Evolutionary conservation across 1,284 basidiomycete genomes (phyloP), one percentile per base, ranked within the genome.

Genomic region (Moniliophthora roreri): DNA sequence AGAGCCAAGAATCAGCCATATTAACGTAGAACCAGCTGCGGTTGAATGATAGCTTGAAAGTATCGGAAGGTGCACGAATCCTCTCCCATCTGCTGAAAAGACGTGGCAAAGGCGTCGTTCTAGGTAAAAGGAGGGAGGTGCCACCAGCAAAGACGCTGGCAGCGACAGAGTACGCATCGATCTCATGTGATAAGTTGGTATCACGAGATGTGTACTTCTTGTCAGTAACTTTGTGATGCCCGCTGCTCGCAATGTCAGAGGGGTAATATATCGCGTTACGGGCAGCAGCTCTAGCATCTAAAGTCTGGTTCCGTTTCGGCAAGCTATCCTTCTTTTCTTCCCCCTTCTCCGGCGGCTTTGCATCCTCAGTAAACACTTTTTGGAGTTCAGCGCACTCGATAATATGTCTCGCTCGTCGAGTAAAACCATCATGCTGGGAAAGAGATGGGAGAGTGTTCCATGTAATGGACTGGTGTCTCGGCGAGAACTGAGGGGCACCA

Each of bases 401-500:
- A 24, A 70, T 67, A 2, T 21, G 13, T 13, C 51, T 21, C 0
- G 48, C 56, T 38, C 42, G 28, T 4, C 28, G 16, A 26, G 50
- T 45, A 51, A 72, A 68, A 46, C 41, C 58, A 45, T 60, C 47
- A 48, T 66, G 63, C 45, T 73, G 71, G 1, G 63, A 48, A 7
- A 63, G 49, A 2, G 62, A 42, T 2, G 67, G 58, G 11, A 72
- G 55, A 10, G 50, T 20, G 4, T 38, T 34, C 77, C 77, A 78
- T 10, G 54, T 20, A 0, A 73, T 65, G 4, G 58, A 66, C 54
- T 77, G 71, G 75, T 78, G 79, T 2, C 55, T 59, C 28, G 48
- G 42, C 2, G 72, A 63, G 54, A 74, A 65, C 4, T 16, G 5
- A 0, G 79, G 77, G 56, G 78, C 74, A 58, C 66, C 79, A 1